phyloP scores from a whole-genome alignment of 176 grass and related monocot species.

The Carex parvula region DNA sequence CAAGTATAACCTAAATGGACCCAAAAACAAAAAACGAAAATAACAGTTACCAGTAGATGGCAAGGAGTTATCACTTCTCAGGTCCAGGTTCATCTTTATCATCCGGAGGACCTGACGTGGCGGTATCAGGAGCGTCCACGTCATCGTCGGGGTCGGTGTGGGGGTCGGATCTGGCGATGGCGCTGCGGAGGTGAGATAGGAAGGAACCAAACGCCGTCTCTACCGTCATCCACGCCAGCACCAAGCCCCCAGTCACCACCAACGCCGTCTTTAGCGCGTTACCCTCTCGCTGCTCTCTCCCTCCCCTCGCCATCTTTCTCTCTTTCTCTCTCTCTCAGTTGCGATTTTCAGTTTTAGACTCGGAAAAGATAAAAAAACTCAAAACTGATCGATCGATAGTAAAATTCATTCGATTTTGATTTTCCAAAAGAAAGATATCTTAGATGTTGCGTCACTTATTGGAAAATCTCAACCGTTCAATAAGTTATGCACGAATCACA shows the following conservation, averaged over 20 bases:
- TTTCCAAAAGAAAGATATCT: no score
- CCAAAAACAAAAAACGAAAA: background rate
- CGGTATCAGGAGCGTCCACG: conserved; percentile 29
- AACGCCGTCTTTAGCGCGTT: conserved; percentile 68
- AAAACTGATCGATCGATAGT: background rate
- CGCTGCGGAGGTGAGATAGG: conserved; percentile 56
- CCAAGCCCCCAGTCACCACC: conserved; percentile 66
- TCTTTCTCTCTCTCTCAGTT: conserved; percentile 25
- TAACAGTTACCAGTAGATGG: background rate
- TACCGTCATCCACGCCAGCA: conserved; percentile 71
- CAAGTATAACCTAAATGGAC: background rate
- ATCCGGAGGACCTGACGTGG: background rate
- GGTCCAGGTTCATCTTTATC: background rate
- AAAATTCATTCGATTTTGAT: no score
- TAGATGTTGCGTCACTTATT: no score
- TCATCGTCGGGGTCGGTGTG: conserved; percentile 45
- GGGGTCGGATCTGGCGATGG: conserved; percentile 44
- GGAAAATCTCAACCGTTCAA: no score
- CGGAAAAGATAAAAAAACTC: no score
- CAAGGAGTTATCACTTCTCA: background rate
- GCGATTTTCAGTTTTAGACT: background rate
- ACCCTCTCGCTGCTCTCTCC: conserved; percentile 36
- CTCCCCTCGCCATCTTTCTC: conserved; percentile 35
- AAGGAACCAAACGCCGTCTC: conserved; percentile 81
- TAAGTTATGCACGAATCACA: no score